Percentiles rank a stretch among this genome's conserved stretches.
Conservation (phyloP, 176 grass and related monocot genomes). For the Bolboschoenus planiculmis region DNA sequence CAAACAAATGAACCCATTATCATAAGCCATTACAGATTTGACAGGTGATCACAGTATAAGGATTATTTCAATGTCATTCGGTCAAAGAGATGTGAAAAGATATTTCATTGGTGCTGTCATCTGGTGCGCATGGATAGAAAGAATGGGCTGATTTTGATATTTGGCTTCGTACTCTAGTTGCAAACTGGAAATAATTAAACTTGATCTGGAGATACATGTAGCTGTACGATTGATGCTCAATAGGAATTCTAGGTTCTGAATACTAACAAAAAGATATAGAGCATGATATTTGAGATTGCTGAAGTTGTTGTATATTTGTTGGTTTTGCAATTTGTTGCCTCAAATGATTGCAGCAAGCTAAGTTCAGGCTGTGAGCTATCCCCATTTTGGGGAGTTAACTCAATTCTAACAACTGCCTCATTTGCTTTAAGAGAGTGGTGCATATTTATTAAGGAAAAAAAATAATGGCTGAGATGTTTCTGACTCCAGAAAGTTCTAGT, state of each 20-base stretch:
- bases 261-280: neutral
- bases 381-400: neutral
- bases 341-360: neutral
- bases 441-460: neutral
- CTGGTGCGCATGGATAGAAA: neutral
- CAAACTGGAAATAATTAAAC: neutral
- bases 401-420: neutral
- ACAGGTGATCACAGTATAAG: neutral
- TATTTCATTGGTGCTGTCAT: neutral
- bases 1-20: constrained; percentile 9
- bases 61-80: neutral
- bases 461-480: neutral
- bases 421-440: neutral
- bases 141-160: neutral
- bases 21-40: neutral
- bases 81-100: neutral
- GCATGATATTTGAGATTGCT: neutral
- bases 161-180: neutral
- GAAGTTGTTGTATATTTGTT: neutral
- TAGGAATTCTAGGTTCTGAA: neutral
- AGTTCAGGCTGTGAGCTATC: neutral
- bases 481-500: neutral
- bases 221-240: neutral
- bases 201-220: neutral
- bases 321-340: neutral